phyloP scores from a whole-genome alignment of 2,329 filamentous ascomycete species.

The Xylariales sp. region DNA sequence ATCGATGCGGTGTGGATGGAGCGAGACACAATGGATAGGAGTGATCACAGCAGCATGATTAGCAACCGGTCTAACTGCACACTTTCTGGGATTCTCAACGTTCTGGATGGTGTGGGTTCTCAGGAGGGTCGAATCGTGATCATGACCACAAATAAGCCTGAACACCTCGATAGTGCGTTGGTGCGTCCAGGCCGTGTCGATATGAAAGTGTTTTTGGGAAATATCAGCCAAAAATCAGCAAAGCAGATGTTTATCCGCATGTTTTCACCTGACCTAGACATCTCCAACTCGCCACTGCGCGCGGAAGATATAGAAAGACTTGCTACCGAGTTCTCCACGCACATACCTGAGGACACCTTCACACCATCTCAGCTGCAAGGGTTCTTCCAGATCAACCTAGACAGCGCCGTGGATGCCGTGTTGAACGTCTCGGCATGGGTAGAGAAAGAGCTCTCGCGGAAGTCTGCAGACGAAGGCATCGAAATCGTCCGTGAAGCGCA shows the following conservation, averaged over 20 bases:
- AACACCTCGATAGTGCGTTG: slow-evolving; percentile 54
- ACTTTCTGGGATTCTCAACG: slow-evolving; percentile 57
- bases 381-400: slow-evolving; percentile 28
- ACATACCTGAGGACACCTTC: slow-evolving; percentile 27
- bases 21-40: slow-evolving; percentile 24
- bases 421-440: slow-evolving; percentile 22
- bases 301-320: slow-evolving; percentile 14
- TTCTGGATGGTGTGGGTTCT: slow-evolving; percentile 60
- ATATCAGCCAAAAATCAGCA: slow-evolving; percentile 27
- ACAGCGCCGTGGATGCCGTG: slow-evolving; percentile 22
- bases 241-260: slow-evolving; percentile 31
- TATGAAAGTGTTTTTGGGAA: slow-evolving; percentile 43
- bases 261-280: slow-evolving; percentile 21
- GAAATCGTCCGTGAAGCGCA: slow-evolving; percentile 18
- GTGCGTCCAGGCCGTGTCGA: slow-evolving; percentile 60
- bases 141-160: slow-evolving; percentile 62
- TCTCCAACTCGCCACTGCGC: slow-evolving; percentile 3
- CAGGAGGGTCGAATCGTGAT: slow-evolving; percentile 62
- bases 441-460: slow-evolving; percentile 19
- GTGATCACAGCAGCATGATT: slow-evolving; percentile 12
- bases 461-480: slow-evolving; percentile 20
- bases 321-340: slow-evolving; percentile 21
- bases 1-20: slow-evolving; percentile 45
- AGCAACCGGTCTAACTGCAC: slow-evolving; percentile 37
- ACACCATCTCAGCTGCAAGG: slow-evolving; percentile 30